These are phyloP conservation scores for Curvularia spicifera DNA, from an alignment of 2,329 filamentous ascomycete species.

Conservation along the genomic window DNA sequence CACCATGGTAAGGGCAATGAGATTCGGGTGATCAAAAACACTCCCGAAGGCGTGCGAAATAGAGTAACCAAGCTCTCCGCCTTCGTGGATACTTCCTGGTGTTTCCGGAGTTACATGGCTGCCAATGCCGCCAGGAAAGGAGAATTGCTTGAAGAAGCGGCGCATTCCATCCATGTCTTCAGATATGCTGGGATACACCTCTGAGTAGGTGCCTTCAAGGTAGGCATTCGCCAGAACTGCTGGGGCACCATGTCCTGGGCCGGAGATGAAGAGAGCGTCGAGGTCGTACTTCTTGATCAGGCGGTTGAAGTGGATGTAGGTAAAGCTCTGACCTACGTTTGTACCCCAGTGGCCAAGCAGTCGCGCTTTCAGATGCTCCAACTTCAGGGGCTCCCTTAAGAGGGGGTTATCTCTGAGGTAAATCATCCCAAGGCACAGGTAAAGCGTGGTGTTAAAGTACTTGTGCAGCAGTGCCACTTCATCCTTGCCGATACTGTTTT, in stretches of 20 bases:
- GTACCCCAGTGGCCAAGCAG: constrained; percentile 81
- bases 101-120: constrained; percentile 81
- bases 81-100: constrained; percentile 77
- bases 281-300: constrained; percentile 81
- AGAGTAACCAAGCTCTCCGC: constrained; percentile 80
- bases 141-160: constrained; percentile 82
- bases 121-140: constrained; percentile 79
- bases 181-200: constrained; percentile 76
- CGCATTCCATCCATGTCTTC: constrained; percentile 72
- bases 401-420: constrained; percentile 77
- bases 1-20: constrained; percentile 79
- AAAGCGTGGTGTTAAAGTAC: constrained; percentile 76
- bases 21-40: constrained; percentile 75
- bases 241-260: constrained; percentile 78
- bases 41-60: constrained; percentile 79
- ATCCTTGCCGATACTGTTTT: constrained; percentile 67
- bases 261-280: constrained; percentile 74
- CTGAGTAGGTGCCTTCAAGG: constrained; percentile 77
- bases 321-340: constrained; percentile 80
- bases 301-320: constrained; percentile 81
- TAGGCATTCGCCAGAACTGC: constrained; percentile 78
- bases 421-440: constrained; percentile 80
- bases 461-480: constrained; percentile 72
- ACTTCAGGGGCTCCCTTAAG: constrained; percentile 70
- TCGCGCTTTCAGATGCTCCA: constrained; percentile 74